Base-by-base conservation (phyloP, 2,329 filamentous ascomycete genomes). In the Capronia coronata region DNA sequence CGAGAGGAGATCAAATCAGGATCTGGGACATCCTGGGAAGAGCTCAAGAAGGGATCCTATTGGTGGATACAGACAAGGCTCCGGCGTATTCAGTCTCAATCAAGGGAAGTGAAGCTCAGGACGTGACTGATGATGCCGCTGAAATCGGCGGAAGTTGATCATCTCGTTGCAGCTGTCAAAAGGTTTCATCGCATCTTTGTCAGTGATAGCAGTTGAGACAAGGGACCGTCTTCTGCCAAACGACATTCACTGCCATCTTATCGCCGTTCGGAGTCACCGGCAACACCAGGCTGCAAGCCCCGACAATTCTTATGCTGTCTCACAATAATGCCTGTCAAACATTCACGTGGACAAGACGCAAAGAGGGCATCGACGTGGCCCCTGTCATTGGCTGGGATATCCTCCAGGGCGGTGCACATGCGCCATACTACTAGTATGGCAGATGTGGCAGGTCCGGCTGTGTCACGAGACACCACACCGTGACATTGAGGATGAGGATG, bases 1-100 rank as follows among this genome's bases (percentile, higher is more conserved):
- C 46, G 49, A 51, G 59, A 55, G 40, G 49, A 25, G 46, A 51
- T 37, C 67, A 68, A 50, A 68, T 74, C 38, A 63, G 67, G 27
- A 69, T 71, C 39, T 73, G 71, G 71, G 68, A 71, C 56, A 65
- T 73, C 38, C 61, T 73, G 54, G 72, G 72, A 16, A 65, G 69
- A 27, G 61, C 61, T 32, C 67, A 69, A 48, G 71, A 74, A 57
- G 70, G 68, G 14, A 63, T 75, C 35, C 68, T 70, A 55, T 66
- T 74, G 54, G 71, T 70, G 37, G 71, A 75, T 63, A 73, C 71
- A 9, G 62, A 63, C 48, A 61, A 54, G 41, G 64, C 68, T 23
- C 67, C 71, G 7, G 63, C 63, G 11, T 59, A 56, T 30, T 40
- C 45, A 6, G 37, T 58, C 30, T 39, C 16, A 14, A 40, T 56